Conservation (phyloP, 495 filamentous ascomycete genomes). For the Podospora comata region DNA sequence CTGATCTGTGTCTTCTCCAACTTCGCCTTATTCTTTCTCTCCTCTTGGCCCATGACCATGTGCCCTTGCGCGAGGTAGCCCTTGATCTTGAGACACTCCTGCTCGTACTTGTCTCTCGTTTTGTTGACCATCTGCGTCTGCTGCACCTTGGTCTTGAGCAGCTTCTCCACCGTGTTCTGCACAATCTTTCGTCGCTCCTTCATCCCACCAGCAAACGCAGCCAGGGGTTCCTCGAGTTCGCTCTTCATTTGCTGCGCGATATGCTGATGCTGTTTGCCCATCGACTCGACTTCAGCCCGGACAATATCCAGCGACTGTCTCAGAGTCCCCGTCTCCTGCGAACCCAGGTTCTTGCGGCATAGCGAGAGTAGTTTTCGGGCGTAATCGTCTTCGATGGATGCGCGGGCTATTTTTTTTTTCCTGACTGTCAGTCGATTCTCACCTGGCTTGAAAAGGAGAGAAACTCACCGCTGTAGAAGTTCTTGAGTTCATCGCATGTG, state of each 20-base stretch:
- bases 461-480: constrained; percentile 77
- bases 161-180: constrained; percentile 85
- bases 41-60: constrained; percentile 99
- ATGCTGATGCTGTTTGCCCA: constrained; percentile 86
- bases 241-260: constrained; percentile 93
- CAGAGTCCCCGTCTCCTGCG: constrained; percentile 81
- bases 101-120: constrained; percentile 91
- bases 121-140: constrained; percentile 92
- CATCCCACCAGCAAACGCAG: constrained; percentile 86
- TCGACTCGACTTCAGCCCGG: constrained; percentile 87
- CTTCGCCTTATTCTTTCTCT: constrained; percentile 97
- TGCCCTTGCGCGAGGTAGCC: constrained; percentile 97
- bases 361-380: constrained; percentile 85
- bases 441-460: not conserved
- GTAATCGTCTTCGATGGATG: constrained; percentile 96
- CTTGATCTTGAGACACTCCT: constrained; percentile 97
- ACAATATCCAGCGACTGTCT: constrained; percentile 79
- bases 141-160: constrained; percentile 87
- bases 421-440: not conserved
- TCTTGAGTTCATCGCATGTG: constrained; percentile 89
- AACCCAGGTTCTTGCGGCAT: constrained; percentile 83
- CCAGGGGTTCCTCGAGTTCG: constrained; percentile 92
- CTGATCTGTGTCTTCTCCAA: constrained; percentile 98
- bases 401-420: constrained; percentile 58
- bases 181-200: constrained; percentile 97